These are phyloP conservation scores for Chaetomium sp. DNA, from an alignment of 2,329 filamentous ascomycete species.

Conservation along the genomic window DNA sequence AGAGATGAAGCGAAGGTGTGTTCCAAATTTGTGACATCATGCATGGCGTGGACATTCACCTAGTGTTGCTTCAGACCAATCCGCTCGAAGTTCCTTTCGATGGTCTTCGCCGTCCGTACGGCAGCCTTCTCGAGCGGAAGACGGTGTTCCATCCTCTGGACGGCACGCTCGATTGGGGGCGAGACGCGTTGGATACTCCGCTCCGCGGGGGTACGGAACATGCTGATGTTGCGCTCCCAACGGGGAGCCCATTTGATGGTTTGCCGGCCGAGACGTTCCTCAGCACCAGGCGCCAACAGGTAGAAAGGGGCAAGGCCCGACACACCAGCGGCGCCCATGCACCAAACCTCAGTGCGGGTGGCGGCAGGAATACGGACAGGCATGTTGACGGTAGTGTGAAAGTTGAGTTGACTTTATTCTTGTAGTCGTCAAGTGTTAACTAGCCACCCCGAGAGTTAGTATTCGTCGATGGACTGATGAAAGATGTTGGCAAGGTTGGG, in stretches of 20 bases:
- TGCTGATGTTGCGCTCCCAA: slow-evolving; percentile 53
- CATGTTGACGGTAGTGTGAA: slow-evolving; percentile 34
- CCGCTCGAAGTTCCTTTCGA: slow-evolving; percentile 19
- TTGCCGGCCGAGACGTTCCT: slow-evolving; percentile 47
- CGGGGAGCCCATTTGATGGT: slow-evolving; percentile 53
- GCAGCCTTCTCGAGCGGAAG: slow-evolving; percentile 23
- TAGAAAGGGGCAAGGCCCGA: slow-evolving; percentile 50
- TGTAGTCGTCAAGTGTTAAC: background rate
- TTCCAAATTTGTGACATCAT: background rate
- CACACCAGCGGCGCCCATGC: slow-evolving; percentile 48
- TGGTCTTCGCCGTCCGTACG: slow-evolving; percentile 15
- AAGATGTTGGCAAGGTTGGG: background rate
- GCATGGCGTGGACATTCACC: background rate
- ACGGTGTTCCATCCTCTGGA: slow-evolving; percentile 21
- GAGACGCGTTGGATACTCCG: slow-evolving; percentile 20
- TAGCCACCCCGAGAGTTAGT: background rate
- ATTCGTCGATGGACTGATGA: background rate
- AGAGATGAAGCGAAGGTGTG: too few species aligned
- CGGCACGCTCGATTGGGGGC: slow-evolving; percentile 22
- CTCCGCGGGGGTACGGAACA: slow-evolving; percentile 35
- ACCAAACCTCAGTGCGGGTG: slow-evolving; percentile 42
- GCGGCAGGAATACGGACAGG: slow-evolving; percentile 46
- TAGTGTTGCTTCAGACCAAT: slow-evolving; percentile 16
- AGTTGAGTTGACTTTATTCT: slow-evolving; percentile 3
- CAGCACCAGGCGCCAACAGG: slow-evolving; percentile 50